Percentiles rank a stretch among this genome's conserved stretches.
Conservation (phyloP, 228 moss, liverwort and hornwort genomes). For the Sphagnum magellanicum region DNA sequence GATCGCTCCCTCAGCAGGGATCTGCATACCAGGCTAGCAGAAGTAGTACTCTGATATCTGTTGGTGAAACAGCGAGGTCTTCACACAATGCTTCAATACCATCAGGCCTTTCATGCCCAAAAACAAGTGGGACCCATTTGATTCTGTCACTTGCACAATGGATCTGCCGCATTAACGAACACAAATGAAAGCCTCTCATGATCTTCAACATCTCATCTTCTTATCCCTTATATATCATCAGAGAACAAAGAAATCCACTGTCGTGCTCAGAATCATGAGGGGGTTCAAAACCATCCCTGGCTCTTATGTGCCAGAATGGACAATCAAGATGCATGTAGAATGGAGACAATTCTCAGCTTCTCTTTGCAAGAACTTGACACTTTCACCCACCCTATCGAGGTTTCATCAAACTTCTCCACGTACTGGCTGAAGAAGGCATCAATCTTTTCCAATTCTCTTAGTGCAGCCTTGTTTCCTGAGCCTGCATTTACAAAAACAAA, state of each 20-base stretch:
- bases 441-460: constrained; percentile 88
- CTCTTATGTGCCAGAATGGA: too few relatives aligned
- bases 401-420: constrained; percentile 79
- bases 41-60: constrained; percentile 75
- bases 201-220: too few relatives aligned
- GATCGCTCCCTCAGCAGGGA: neutral
- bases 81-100: constrained; percentile 88
- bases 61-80: constrained; percentile 71
- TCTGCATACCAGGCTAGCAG: constrained; percentile 69
- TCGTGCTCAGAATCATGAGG: too few relatives aligned
- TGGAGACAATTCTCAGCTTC: too few relatives aligned
- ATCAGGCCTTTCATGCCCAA: constrained; percentile 58
- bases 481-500: constrained; percentile 14
- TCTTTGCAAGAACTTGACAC: neutral
- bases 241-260: too few relatives aligned
- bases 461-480: constrained; percentile 85
- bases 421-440: constrained; percentile 84
- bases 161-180: too few relatives aligned
- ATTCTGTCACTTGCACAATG: too few relatives aligned
- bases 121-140: too few relatives aligned
- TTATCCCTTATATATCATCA: too few relatives aligned
- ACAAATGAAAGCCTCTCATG: too few relatives aligned
- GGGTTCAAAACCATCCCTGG: too few relatives aligned
- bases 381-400: constrained; percentile 71
- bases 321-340: too few relatives aligned